Percentiles rank a stretch among this genome's conserved stretches.
Evolutionary conservation across 139 green algal genomes (phyloP).

Genomic region (Chlorella sp.): DNA sequence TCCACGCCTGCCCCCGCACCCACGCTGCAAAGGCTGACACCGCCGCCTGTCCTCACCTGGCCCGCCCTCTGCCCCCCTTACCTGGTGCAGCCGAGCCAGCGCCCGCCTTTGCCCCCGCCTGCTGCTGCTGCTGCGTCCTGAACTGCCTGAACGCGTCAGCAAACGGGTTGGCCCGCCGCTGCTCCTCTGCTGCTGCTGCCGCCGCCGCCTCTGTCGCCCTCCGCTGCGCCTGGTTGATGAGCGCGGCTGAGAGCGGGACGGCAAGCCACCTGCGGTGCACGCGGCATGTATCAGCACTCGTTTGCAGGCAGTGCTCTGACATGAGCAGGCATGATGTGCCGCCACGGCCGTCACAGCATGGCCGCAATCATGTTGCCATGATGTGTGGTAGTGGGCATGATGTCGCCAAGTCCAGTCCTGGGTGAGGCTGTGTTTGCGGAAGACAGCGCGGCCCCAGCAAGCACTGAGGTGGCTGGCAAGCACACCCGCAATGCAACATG

Average conservation of each 20-base stretch:
- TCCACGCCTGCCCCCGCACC: no score
- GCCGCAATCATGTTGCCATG: no score
- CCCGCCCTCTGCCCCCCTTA: no score
- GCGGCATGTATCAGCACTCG: background rate
- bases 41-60: no score
- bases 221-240: background rate
- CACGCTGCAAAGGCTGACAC: no score
- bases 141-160: constrained; percentile 1
- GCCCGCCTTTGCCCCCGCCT: background rate
- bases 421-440: background rate
- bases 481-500: background rate
- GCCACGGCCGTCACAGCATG: no score
- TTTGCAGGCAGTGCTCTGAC: background rate
- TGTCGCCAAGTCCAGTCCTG: no score
- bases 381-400: no score
- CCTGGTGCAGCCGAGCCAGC: no score
- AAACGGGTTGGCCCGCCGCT: background rate
- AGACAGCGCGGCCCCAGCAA: background rate
- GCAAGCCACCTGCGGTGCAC: constrained; percentile 6
- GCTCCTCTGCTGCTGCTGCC: constrained; percentile 1
- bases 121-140: background rate
- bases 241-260: constrained; percentile 1
- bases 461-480: background rate
- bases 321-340: no score
- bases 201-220: background rate